A percentile compares a stretch with the other conserved stretches of the same genome.
Conservation (phyloP, 108 stramenopile genomes). For the Nitzschia inconspicua region DNA sequence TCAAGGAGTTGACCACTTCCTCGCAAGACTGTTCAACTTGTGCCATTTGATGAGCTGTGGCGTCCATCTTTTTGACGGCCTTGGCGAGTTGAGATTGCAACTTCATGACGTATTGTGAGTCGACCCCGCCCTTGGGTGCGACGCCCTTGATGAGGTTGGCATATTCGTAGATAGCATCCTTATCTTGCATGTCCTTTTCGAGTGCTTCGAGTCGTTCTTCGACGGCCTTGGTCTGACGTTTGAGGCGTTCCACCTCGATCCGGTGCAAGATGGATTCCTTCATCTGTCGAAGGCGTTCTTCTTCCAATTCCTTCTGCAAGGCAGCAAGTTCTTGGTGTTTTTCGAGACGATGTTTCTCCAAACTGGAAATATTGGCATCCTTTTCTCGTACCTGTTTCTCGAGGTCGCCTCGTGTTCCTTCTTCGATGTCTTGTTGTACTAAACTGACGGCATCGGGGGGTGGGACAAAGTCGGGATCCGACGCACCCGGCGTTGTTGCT, state of each 20-base stretch:
- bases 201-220: slow-evolving; percentile 52
- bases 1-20: slow-evolving; percentile 42
- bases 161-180: slow-evolving; percentile 63
- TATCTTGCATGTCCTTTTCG: slow-evolving; percentile 66
- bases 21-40: slow-evolving; percentile 46
- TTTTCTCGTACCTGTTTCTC: slow-evolving; percentile 44
- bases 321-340: slow-evolving; percentile 42
- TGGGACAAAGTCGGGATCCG: neutral
- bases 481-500: no score
- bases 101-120: slow-evolving; percentile 59
- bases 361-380: slow-evolving; percentile 31
- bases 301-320: slow-evolving; percentile 47
- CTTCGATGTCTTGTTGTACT: slow-evolving; percentile 13
- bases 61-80: slow-evolving; percentile 64
- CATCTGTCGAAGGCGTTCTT: slow-evolving; percentile 54
- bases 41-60: slow-evolving; percentile 51
- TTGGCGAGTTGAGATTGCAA: slow-evolving; percentile 57
- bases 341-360: slow-evolving; percentile 49
- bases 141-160: slow-evolving; percentile 66
- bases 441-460: slow-evolving; percentile 13
- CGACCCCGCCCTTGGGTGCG: slow-evolving; percentile 53
- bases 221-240: slow-evolving; percentile 47
- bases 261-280: slow-evolving; percentile 49
- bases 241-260: slow-evolving; percentile 55
- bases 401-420: slow-evolving; percentile 28